phyloP scores from a whole-genome alignment of 345 rosid species.

The Cardamine chenopodiifolia region DNA sequence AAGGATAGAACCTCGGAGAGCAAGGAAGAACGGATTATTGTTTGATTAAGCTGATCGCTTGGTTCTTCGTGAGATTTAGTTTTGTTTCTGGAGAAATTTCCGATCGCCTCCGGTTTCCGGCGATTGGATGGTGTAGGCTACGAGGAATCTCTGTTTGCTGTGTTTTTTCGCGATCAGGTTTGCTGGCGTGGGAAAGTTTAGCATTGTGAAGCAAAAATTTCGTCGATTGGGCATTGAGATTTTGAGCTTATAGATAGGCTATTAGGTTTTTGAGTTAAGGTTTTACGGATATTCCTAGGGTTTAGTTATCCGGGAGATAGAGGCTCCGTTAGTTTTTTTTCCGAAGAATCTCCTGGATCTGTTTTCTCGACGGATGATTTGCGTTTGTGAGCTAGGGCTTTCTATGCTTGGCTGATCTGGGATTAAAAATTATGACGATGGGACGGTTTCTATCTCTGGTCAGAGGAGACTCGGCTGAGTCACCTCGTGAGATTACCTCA shows the following conservation, averaged over 20 bases:
- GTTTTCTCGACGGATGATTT: conserved; percentile 33
- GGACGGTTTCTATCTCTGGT: conserved; percentile 88
- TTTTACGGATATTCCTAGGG: conserved; percentile 35
- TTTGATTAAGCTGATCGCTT: conserved; percentile 38
- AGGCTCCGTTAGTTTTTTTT: conserved; percentile 17
- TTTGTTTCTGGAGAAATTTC: conserved; percentile 20
- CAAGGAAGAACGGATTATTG: conserved; percentile 29
- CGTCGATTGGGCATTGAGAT: conserved; percentile 19
- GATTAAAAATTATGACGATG: conserved; percentile 63
- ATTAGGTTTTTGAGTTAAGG: conserved; percentile 40
- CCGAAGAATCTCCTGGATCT: conserved; percentile 31
- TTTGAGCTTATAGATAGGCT: conserved; percentile 25
- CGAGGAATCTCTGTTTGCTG: conserved; percentile 21
- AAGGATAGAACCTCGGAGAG: background rate
- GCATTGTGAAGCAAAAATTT: conserved; percentile 21
- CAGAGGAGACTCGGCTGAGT: conserved; percentile 68
- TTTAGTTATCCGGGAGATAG: conserved; percentile 33
- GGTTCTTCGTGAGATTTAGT: conserved; percentile 35
- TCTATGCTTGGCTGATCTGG: conserved; percentile 52
- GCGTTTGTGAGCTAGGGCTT: conserved; percentile 39
- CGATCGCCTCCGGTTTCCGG: conserved; percentile 29
- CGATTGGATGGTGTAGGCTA: conserved; percentile 31
- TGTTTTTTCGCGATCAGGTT: conserved; percentile 31
- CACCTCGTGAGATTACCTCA: conserved; percentile 90
- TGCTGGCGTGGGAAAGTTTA: conserved; percentile 29